phyloP scores from a whole-genome alignment of 2,329 filamentous ascomycete genomes.

The Beauveria rudraprayagi region DNA sequence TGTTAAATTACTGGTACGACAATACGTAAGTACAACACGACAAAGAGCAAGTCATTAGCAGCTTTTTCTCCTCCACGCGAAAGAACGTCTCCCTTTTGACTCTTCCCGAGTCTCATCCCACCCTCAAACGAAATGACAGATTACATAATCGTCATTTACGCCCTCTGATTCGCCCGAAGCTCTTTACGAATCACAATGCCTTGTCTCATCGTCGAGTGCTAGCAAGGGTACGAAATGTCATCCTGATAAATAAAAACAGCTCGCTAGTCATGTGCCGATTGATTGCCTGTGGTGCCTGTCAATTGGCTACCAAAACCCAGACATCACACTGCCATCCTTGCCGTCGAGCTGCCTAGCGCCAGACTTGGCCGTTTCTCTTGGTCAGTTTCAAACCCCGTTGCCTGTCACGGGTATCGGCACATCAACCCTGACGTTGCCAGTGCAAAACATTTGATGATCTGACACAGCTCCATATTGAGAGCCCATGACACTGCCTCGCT shows the following conservation, averaged over 20 bases:
- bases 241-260: background rate
- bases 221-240: background rate
- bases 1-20: background rate
- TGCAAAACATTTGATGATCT: too few species aligned
- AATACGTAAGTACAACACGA: background rate
- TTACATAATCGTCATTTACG: background rate
- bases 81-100: background rate
- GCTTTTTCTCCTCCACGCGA: background rate
- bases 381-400: background rate
- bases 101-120: background rate
- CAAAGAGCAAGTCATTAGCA: background rate
- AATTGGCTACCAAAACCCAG: background rate
- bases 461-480: too few species aligned
- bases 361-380: background rate
- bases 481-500: background rate
- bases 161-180: background rate
- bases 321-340: background rate
- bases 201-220: background rate
- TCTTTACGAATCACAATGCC: background rate
- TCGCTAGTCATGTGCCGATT: too few species aligned
- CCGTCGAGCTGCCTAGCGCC: background rate
- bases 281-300: background rate
- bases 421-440: too few species aligned
- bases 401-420: background rate
- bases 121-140: constrained; percentile 4